These are phyloP conservation scores for Agaricus blazei DNA, from an alignment of 768 basidiomycete species.

Conservation along the genomic window DNA sequence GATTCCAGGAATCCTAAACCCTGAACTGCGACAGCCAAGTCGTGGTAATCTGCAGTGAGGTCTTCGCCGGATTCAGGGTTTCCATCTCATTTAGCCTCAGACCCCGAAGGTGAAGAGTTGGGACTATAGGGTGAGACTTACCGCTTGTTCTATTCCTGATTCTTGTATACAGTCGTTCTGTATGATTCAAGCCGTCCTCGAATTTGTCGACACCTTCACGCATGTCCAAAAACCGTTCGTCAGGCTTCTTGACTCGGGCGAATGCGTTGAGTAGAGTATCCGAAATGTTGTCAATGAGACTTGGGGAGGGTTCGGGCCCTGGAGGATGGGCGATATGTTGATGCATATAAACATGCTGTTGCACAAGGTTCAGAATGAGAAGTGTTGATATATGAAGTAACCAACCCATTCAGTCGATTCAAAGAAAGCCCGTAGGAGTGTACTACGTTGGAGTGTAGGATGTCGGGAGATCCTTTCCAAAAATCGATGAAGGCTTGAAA, in stretches of 20 bases:
- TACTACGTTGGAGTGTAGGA: slow-evolving; percentile 88
- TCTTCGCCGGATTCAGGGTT: slow-evolving; percentile 83
- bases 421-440: slow-evolving; percentile 89
- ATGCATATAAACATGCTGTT: slow-evolving; percentile 93
- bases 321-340: slow-evolving; percentile 93
- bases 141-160: slow-evolving; percentile 81
- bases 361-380: slow-evolving; percentile 8
- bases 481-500: slow-evolving; percentile 81
- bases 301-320: slow-evolving; percentile 68
- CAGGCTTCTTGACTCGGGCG: slow-evolving; percentile 91
- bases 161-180: slow-evolving; percentile 79
- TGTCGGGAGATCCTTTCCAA: slow-evolving; percentile 87
- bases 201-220: slow-evolving; percentile 91
- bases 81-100: slow-evolving; percentile 86
- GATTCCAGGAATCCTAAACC: slow-evolving; percentile 97
- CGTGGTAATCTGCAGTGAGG: slow-evolving; percentile 95
- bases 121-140: slow-evolving; percentile 40
- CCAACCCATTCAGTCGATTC: slow-evolving; percentile 98
- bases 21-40: slow-evolving; percentile 92
- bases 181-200: slow-evolving; percentile 82
- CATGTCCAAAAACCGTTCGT: slow-evolving; percentile 92
- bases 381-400: neutral
- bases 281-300: slow-evolving; percentile 91
- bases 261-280: slow-evolving; percentile 97
- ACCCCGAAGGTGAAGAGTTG: slow-evolving; percentile 34